Conservation (phyloP, 164 flowering plant species). For the Taxillus chinensis region DNA sequence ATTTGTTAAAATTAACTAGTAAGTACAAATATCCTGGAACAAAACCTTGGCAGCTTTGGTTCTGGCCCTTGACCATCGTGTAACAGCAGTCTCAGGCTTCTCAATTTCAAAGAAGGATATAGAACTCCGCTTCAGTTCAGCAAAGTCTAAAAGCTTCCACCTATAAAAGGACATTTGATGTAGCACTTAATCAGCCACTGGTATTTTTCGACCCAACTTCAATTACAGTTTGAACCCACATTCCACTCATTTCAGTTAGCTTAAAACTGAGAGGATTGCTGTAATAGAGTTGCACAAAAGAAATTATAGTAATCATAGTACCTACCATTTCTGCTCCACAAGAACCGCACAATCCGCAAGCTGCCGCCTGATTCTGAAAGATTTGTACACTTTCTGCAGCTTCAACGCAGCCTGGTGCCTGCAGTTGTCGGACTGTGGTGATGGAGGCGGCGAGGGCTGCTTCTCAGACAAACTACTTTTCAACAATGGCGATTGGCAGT, state of each 20-base stretch:
- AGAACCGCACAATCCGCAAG: slow-evolving; percentile 74
- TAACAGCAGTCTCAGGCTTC: slow-evolving; percentile 67
- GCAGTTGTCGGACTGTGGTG: slow-evolving; percentile 1
- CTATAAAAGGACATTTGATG: slow-evolving; percentile 13
- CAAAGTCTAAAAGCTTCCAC: slow-evolving; percentile 81
- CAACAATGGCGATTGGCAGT: slow-evolving; percentile 4
- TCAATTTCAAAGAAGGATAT: slow-evolving; percentile 77
- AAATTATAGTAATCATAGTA: not conserved
- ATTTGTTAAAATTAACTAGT: too few species aligned
- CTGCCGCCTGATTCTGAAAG: slow-evolving; percentile 54
- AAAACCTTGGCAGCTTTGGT: slow-evolving; percentile 83
- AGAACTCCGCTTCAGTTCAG: slow-evolving; percentile 75
- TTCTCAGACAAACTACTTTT: slow-evolving; percentile 7
- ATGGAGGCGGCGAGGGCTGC: not conserved
- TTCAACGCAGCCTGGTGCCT: slow-evolving; percentile 40
- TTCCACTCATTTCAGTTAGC: too few species aligned
- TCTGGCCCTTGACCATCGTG: slow-evolving; percentile 89
- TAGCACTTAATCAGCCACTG: not conserved
- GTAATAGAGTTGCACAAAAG: not conserved
- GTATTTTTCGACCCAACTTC: not conserved
- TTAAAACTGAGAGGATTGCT: not conserved
- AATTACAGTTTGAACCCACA: too few species aligned
- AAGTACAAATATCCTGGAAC: not conserved
- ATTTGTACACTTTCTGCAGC: slow-evolving; percentile 60
- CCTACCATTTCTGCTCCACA: slow-evolving; percentile 58